phyloP scores from a whole-genome alignment of 164 flowering plant species.

The Malania oleifera region DNA sequence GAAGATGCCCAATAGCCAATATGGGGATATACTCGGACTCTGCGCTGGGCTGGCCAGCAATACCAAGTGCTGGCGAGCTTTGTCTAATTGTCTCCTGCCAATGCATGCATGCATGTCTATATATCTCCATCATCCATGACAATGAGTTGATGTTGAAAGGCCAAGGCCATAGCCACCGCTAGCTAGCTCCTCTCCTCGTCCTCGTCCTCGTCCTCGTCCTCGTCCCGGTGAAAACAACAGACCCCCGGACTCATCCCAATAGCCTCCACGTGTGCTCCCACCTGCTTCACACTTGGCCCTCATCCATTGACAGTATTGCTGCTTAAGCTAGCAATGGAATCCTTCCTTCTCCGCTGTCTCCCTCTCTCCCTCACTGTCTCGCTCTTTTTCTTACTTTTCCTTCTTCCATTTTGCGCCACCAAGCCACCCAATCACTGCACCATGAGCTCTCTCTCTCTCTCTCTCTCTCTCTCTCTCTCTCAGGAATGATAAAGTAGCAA shows the following conservation, averaged over 20 bases:
- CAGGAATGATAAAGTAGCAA: constrained; percentile 14
- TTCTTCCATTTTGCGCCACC: constrained; percentile 18
- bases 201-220: constrained; percentile 1
- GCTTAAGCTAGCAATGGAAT: not conserved
- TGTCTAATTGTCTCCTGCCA: no score
- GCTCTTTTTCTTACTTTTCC: not conserved
- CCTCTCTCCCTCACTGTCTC: not conserved
- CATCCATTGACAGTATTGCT: constrained; percentile 3
- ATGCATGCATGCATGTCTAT: no score
- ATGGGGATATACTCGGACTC: constrained; percentile 11
- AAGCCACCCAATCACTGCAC: constrained; percentile 12
- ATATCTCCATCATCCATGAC: constrained; percentile 1
- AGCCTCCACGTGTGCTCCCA: not conserved
- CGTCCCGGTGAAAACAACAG: constrained; percentile 1
- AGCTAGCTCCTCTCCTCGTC: constrained; percentile 17
- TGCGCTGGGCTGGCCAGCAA: constrained; percentile 17
- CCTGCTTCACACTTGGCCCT: not conserved
- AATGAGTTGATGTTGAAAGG: no score
- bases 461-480: no score
- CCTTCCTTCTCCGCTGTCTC: no score
- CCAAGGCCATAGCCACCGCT: constrained; percentile 14
- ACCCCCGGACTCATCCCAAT: constrained; percentile 8
- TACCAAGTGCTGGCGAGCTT: not conserved
- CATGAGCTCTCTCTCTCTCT: constrained; percentile 8
- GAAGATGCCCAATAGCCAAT: no score